Conservation (phyloP, 768 basidiomycete species). For the Tylopilus felleus region DNA sequence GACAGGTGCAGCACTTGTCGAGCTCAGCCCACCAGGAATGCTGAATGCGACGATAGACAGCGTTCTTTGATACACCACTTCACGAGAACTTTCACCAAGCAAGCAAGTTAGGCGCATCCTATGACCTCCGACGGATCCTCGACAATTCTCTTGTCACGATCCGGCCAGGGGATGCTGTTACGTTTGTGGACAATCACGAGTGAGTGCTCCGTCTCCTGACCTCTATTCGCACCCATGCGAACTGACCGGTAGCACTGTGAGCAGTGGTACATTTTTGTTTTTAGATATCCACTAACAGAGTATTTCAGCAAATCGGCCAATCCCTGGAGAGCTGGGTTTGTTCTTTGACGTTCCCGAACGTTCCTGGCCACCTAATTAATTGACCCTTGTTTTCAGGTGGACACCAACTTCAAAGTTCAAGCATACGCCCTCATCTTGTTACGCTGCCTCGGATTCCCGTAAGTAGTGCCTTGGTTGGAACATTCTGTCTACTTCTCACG, state of each 20-base stretch:
- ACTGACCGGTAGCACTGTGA: slow-evolving; percentile 54
- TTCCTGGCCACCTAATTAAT: background rate
- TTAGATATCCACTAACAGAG: background rate
- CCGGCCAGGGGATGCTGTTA: slow-evolving; percentile 79
- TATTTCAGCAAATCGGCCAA: slow-evolving; percentile 60
- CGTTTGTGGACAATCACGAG: slow-evolving; percentile 92
- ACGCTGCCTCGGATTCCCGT: slow-evolving; percentile 71
- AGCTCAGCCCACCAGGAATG: background rate
- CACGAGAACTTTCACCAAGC: slow-evolving; percentile 82
- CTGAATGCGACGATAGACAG: slow-evolving; percentile 45
- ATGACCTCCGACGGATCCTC: slow-evolving; percentile 75
- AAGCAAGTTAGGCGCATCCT: slow-evolving; percentile 60
- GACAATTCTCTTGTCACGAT: slow-evolving; percentile 62
- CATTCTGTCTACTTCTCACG: background rate
- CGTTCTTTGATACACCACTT: slow-evolving; percentile 90
- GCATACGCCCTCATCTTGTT: slow-evolving; percentile 81
- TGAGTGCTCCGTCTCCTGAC: slow-evolving; percentile 34
- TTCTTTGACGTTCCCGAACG: background rate
- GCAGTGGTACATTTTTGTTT: slow-evolving; percentile 28
- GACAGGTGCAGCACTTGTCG: slow-evolving; percentile 46
- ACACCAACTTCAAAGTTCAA: slow-evolving; percentile 68
- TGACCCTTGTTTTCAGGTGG: slow-evolving; percentile 47
- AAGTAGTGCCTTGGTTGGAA: slow-evolving; percentile 28
- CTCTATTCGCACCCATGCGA: background rate
- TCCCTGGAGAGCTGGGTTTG: slow-evolving; percentile 80